These are phyloP conservation scores for Cyphellophora attinorum DNA, from an alignment of 2,329 filamentous ascomycete species.

Conservation along the genomic window DNA sequence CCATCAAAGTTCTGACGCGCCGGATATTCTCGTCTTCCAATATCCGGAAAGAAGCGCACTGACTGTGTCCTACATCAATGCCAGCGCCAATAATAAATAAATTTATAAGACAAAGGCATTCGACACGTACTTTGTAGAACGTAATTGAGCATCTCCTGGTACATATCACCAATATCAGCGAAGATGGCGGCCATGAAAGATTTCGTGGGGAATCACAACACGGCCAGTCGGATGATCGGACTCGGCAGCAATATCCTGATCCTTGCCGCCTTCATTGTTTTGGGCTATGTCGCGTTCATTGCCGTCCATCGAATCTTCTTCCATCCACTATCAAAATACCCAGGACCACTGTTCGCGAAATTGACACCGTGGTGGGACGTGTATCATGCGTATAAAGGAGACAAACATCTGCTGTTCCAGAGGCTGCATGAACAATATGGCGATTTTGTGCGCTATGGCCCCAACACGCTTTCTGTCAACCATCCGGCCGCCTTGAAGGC, in stretches of 20 bases:
- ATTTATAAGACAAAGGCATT: too few species aligned
- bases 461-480: slow-evolving; percentile 19
- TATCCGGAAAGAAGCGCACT: too few species aligned
- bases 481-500: slow-evolving; percentile 29
- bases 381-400: background rate
- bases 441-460: slow-evolving; percentile 19
- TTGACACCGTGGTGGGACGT: slow-evolving; percentile 2
- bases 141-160: too few species aligned
- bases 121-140: too few species aligned
- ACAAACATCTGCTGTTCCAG: background rate
- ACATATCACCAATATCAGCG: too few species aligned
- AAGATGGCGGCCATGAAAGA: background rate
- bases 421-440: slow-evolving; percentile 1
- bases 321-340: slow-evolving; percentile 27
- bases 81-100: too few species aligned
- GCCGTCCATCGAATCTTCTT: slow-evolving; percentile 22
- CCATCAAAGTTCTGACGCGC: too few species aligned
- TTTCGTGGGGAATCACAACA: background rate
- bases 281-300: background rate
- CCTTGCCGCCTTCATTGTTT: background rate
- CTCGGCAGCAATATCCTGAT: background rate
- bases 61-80: too few species aligned
- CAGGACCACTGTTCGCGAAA: slow-evolving; percentile 46
- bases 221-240: background rate
- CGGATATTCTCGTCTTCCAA: too few species aligned